Evolutionary conservation across 2,329 filamentous ascomycete genomes (phyloP), one percentile per base, ranked within the genome.

Genomic region (Hypoxylon sp.): DNA sequence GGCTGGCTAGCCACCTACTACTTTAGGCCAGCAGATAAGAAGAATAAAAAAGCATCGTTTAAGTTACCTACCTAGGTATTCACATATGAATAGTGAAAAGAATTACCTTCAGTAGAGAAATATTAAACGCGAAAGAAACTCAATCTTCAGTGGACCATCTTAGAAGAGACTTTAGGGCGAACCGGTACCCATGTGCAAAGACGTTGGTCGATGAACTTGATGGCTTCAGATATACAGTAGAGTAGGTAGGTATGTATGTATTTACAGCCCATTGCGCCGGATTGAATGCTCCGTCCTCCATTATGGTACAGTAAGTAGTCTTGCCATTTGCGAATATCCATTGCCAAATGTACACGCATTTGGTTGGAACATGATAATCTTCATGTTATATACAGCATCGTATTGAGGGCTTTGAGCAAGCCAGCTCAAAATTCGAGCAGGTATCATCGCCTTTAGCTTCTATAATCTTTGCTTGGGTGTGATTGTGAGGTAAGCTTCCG

Each of bases 231-330:
- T 23, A 40, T 51, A 27, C 35, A 30, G 13, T 7, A 31, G 29
- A 36, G 40, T n/a, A n/a, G n/a, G n/a, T n/a, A n/a, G n/a, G n/a
- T n/a, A n/a, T n/a, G n/a, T 43, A 19, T 42, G 31, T 40, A 55
- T 66, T 61, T 61, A 67, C 25, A 45, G 30, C 63, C 71, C 69
- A 53, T 59, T 66, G 73, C 73, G 73, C 74, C 72, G 21, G 37
- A 63, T 73, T 67, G 71, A 70, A 76, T 76, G 73, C 73, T 72
- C 69, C 71, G 62, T 66, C 69, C 69, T 68, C 74, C 70, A 51
- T 50, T 75, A 75, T 75, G 69, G 65, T 74, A 74, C 48, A 57
- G 43, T 71, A 75, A 57, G 43, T 71, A 75, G 62, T 62, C 50
- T 61, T 44, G 29, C 36, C 34, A 27, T 32, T 29, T 25, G 21